These are phyloP conservation scores for Exserohilum turcica DNA, from an alignment of 2,329 filamentous ascomycete genomes.

Conservation along the genomic window DNA sequence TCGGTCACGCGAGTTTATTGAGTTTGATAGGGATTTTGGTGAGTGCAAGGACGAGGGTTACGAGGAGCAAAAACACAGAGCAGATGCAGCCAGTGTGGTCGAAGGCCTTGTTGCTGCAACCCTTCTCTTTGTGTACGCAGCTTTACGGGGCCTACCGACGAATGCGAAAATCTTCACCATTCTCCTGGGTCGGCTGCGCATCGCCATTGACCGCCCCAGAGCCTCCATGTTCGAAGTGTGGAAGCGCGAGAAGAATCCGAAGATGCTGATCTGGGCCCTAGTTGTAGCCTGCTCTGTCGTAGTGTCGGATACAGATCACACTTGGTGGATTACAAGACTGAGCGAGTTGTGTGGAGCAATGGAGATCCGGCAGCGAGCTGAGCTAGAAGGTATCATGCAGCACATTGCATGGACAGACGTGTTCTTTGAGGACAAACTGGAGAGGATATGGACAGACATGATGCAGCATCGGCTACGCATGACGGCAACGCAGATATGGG, in stretches of 20 bases:
- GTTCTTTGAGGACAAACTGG: conserved; percentile 19
- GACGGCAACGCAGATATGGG: not conserved
- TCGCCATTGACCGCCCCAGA: not conserved
- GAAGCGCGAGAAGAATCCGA: conserved; percentile 22
- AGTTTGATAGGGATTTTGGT: conserved; percentile 12
- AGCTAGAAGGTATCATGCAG: conserved; percentile 19
- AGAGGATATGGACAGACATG: conserved; percentile 10
- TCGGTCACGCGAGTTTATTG: conserved; percentile 22
- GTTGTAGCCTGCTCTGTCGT: conserved; percentile 27
- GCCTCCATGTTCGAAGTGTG: conserved; percentile 5
- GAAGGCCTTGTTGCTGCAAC: conserved; percentile 21
- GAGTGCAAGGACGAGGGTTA: conserved; percentile 1
- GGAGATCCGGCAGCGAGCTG: not conserved
- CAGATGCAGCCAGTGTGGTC: conserved; percentile 27
- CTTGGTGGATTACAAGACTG: conserved; percentile 26
- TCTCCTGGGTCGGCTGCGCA: conserved; percentile 2
- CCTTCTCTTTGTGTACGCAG: conserved; percentile 32
- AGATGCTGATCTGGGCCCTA: conserved; percentile 30
- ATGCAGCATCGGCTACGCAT: not conserved
- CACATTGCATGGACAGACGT: conserved; percentile 32
- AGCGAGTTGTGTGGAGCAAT: conserved; percentile 15
- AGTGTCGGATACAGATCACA: conserved; percentile 2
- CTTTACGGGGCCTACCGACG: conserved; percentile 25
- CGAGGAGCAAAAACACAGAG: conserved; percentile 1
- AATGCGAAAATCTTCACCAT: conserved; percentile 26